A percentile compares a stretch with the other conserved stretches of the same genome.
Conservation (phyloP, 106 monocot species). For the Xerophyta viscosa region DNA sequence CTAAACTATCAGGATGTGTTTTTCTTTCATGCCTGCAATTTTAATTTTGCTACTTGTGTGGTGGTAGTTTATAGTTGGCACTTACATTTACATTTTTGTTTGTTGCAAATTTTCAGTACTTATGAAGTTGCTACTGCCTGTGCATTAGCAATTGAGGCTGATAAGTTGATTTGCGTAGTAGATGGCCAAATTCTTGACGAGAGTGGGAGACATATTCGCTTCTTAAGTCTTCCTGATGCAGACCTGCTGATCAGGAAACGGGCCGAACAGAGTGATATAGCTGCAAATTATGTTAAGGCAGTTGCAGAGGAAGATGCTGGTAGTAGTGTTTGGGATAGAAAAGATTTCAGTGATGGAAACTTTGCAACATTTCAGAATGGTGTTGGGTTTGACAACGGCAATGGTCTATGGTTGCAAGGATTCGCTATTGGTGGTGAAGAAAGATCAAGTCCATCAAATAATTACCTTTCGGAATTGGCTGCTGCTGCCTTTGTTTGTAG, state of each 20-base stretch:
- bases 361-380: conserved; percentile 69
- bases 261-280: conserved; percentile 74
- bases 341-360: conserved; percentile 12
- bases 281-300: conserved; percentile 81
- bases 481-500: conserved; percentile 85
- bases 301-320: conserved; percentile 43
- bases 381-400: conserved; percentile 86
- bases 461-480: conserved; percentile 84
- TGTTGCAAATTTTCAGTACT: conserved; percentile 42
- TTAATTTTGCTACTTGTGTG: too few species aligned
- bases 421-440: conserved; percentile 90
- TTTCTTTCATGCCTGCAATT: too few species aligned
- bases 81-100: not conserved
- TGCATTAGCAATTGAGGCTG: conserved; percentile 77
- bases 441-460: conserved; percentile 57
- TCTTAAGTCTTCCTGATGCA: conserved; percentile 83
- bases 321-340: conserved; percentile 10
- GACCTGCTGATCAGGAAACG: conserved; percentile 69
- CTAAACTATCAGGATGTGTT: too few species aligned
- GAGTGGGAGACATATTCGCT: conserved; percentile 45
- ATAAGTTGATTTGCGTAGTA: conserved; percentile 85
- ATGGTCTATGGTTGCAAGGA: conserved; percentile 70
- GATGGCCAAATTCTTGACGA: conserved; percentile 85
- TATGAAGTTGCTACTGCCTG: conserved; percentile 97
- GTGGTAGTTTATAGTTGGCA: too few species aligned